These are phyloP conservation scores for Emericellopsis cladophorae DNA, from an alignment of 2,329 filamentous ascomycete species.

Conservation along the genomic window DNA sequence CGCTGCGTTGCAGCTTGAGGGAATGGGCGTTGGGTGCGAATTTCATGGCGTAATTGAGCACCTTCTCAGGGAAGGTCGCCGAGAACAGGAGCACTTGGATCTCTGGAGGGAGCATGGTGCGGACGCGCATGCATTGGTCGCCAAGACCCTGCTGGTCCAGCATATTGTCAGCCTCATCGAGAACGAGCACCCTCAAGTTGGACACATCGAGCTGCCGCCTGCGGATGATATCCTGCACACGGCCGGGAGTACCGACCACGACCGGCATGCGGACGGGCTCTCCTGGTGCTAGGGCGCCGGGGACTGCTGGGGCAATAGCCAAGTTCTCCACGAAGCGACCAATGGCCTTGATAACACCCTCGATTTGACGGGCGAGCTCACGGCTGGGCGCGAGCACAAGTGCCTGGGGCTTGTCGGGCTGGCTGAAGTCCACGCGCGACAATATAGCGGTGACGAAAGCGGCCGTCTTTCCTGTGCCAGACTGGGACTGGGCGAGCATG, in stretches of 20 bases:
- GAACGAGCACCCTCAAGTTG: slow-evolving; percentile 67
- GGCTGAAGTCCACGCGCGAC: slow-evolving; percentile 65
- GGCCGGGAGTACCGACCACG: slow-evolving; percentile 88
- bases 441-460: slow-evolving; percentile 91
- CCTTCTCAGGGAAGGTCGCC: slow-evolving; percentile 79
- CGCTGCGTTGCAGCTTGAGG: slow-evolving; percentile 77
- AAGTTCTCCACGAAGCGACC: slow-evolving; percentile 72
- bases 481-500: slow-evolving; percentile 98
- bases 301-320: slow-evolving; percentile 69
- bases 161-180: slow-evolving; percentile 99
- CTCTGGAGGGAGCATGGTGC: slow-evolving; percentile 56
- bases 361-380: slow-evolving; percentile 89
- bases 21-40: slow-evolving; percentile 82
- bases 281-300: slow-evolving; percentile 58
- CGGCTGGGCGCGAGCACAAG: slow-evolving; percentile 83
- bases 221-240: slow-evolving; percentile 76
- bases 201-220: slow-evolving; percentile 60
- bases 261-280: slow-evolving; percentile 62
- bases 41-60: slow-evolving; percentile 68
- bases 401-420: slow-evolving; percentile 64
- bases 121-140: slow-evolving; percentile 81
- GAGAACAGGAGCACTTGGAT: slow-evolving; percentile 94
- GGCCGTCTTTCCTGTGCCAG: slow-evolving; percentile 94
- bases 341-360: slow-evolving; percentile 72
- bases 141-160: slow-evolving; percentile 89